A percentile compares a stretch with the other conserved stretches of the same genome.
phyloP scores from a whole-genome alignment of 169 alveolate genomes.

The Eimeria sp. region DNA sequence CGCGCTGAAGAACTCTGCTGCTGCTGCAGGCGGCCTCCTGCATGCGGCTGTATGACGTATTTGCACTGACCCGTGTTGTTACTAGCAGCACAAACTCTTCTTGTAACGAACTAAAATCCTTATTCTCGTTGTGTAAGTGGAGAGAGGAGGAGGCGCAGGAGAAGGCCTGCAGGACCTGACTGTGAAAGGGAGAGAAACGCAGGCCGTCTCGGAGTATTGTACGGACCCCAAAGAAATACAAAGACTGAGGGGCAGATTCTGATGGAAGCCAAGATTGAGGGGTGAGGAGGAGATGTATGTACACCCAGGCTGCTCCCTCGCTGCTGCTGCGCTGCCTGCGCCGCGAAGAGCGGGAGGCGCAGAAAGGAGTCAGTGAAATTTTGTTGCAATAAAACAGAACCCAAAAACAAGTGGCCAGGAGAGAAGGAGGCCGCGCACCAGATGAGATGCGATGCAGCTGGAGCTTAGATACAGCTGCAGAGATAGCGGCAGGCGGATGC shows the following conservation, averaged over 20 bases:
- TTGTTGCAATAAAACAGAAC: conserved; percentile 12
- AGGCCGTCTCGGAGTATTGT: background rate
- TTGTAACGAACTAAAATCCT: background rate
- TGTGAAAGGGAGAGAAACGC: background rate
- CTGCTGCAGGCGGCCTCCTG: background rate
- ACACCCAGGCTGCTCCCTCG: conserved; percentile 3
- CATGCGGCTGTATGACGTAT: background rate
- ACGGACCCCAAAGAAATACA: background rate
- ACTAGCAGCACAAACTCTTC: background rate
- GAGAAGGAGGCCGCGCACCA: conserved; percentile 35
- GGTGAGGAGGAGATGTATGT: background rate
- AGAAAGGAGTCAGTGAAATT: conserved; percentile 21
- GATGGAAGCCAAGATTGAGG: background rate
- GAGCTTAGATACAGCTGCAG: conserved; percentile 11
- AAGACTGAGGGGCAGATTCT: background rate
- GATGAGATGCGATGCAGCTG: conserved; percentile 33
- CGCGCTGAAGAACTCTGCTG: background rate
- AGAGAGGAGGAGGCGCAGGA: background rate
- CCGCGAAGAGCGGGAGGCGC: conserved; percentile 27
- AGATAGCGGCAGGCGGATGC: background rate
- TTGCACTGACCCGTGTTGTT: background rate
- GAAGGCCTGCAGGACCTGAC: background rate
- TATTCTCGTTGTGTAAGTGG: background rate
- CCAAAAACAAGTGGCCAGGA: background rate
- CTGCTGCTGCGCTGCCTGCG: background rate